phyloP scores from a whole-genome alignment of 176 grass and related monocot species.

The Poa annua region DNA sequence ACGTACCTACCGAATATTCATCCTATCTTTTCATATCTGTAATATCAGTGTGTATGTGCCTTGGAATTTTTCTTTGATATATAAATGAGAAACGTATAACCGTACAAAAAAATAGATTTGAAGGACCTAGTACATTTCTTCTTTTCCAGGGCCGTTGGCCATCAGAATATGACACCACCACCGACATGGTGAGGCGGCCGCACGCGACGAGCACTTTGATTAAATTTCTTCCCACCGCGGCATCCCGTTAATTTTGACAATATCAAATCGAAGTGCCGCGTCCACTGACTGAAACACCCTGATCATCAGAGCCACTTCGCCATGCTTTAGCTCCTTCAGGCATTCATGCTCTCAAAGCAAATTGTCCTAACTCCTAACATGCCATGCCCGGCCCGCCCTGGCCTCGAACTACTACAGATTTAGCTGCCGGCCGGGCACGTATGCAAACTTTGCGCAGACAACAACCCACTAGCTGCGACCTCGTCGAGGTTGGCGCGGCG shows the following conservation, averaged over 20 bases:
- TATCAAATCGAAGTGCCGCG: constrained; percentile 24
- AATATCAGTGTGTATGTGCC: too few relatives aligned
- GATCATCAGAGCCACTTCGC: not conserved
- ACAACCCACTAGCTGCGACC: constrained; percentile 31
- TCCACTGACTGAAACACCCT: constrained; percentile 2
- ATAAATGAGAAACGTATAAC: too few relatives aligned
- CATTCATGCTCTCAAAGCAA: constrained; percentile 5
- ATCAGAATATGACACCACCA: not conserved
- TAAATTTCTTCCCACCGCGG: not conserved
- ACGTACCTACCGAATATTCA: too few relatives aligned
- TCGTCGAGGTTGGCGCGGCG: constrained; percentile 25
- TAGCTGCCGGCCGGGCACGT: constrained; percentile 27
- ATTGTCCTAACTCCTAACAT: too few relatives aligned
- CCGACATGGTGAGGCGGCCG: not conserved
- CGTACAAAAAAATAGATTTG: too few relatives aligned
- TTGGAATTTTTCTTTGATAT: too few relatives aligned
- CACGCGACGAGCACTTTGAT: not conserved
- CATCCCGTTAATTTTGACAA: not conserved
- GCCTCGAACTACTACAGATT: not conserved
- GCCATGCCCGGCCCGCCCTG: not conserved
- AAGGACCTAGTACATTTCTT: too few relatives aligned
- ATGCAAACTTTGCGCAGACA: not conserved
- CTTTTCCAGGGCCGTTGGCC: too few relatives aligned
- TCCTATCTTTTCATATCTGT: too few relatives aligned
- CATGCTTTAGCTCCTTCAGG: not conserved